Percentiles rank a stretch among this genome's conserved stretches.
phyloP scores from a whole-genome alignment of 73 alveolate species.

The Paramecium sonneborni region DNA sequence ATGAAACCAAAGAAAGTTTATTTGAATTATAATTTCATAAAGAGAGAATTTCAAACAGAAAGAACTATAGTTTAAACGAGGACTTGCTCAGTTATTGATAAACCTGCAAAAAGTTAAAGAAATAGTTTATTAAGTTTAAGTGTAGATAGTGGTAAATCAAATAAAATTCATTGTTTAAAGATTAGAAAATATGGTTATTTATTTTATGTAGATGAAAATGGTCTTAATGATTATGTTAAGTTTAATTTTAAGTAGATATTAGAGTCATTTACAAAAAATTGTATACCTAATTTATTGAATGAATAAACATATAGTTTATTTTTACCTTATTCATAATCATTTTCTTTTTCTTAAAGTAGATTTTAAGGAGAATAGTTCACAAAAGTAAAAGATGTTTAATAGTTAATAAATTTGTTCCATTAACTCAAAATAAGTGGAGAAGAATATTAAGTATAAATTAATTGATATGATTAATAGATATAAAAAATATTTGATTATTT shows the following conservation, averaged over 20 bases:
- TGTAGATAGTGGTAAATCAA: not conserved
- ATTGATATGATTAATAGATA: not conserved
- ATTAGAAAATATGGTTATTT: not conserved
- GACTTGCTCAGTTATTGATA: not conserved
- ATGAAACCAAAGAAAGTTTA: conserved; percentile 12
- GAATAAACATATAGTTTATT: not conserved
- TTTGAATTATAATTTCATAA: conserved; percentile 1
- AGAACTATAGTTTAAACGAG: not conserved
- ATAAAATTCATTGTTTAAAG: not conserved
- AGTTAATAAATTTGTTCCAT: not conserved
- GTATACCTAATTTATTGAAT: not conserved
- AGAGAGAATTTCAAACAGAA: conserved; percentile 1
- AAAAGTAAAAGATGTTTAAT: not conserved
- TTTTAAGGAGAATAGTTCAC: not conserved
- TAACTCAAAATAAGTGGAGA: not conserved
- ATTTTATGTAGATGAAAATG: conserved; percentile 28
- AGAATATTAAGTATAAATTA: not conserved
- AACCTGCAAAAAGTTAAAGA: not conserved
- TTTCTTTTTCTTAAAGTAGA: not conserved
- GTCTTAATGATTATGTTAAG: not conserved
- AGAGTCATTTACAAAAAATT: not conserved
- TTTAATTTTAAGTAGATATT: not conserved
- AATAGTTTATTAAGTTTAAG: not conserved
- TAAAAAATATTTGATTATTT: conserved; percentile 9
- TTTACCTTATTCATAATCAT: conserved; percentile 1